Conservation (phyloP, 164 flowering plant species). For the Aristolochia californica region DNA sequence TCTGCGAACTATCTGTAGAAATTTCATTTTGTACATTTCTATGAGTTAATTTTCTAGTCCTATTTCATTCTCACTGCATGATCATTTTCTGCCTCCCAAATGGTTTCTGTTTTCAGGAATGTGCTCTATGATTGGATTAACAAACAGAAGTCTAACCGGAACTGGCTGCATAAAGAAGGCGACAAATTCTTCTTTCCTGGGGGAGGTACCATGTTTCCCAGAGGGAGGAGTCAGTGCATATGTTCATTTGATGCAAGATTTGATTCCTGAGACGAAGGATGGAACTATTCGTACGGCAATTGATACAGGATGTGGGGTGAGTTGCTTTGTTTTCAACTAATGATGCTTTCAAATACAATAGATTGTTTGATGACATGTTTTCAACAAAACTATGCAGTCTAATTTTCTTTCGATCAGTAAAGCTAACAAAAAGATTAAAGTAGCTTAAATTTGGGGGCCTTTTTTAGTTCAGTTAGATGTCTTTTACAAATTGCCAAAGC, state of each 20-base stretch:
- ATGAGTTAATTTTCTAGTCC: neutral
- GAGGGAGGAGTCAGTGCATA: slow-evolving; percentile 78
- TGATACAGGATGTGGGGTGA: slow-evolving; percentile 99
- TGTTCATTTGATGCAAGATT: slow-evolving; percentile 80
- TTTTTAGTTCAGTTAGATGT: no score
- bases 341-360: neutral
- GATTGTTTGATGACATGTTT: no score
- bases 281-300: slow-evolving; percentile 89
- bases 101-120: slow-evolving; percentile 39
- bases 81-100: no score
- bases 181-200: slow-evolving; percentile 95
- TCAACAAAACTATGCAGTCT: no score
- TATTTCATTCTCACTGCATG: neutral
- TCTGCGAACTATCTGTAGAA: neutral
- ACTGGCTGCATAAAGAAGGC: slow-evolving; percentile 88
- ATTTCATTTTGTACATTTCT: neutral
- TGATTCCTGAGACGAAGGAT: slow-evolving; percentile 91
- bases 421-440: no score
- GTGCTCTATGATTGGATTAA: slow-evolving; percentile 99
- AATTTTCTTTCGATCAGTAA: no score
- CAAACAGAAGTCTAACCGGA: slow-evolving; percentile 88
- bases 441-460: no score
- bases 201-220: slow-evolving; percentile 98
- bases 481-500: no score
- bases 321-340: slow-evolving; percentile 11